Evolutionary conservation across 345 rosid genomes (phyloP).

Genomic region (Firmiana major): DNA sequence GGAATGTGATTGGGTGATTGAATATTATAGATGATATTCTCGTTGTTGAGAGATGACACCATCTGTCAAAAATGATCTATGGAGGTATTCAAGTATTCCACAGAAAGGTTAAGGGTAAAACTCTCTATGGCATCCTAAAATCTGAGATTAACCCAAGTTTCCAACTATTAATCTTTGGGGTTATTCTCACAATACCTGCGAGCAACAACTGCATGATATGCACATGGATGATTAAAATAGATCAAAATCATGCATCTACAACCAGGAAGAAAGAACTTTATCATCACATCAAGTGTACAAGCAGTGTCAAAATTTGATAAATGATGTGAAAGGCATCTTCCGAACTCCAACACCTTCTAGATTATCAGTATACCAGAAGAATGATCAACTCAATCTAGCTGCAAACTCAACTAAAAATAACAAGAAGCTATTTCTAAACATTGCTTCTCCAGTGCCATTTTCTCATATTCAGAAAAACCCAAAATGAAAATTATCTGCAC

Average conservation of each 20-base stretch:
- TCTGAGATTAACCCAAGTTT: too few species aligned
- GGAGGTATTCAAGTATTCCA: too few species aligned
- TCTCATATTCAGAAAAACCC: not conserved
- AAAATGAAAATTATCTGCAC: not conserved
- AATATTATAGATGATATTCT: too few species aligned
- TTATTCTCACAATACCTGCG: not conserved
- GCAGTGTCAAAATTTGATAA: not conserved
- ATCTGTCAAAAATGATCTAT: too few species aligned
- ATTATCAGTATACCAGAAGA: not conserved
- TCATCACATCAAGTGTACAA: not conserved
- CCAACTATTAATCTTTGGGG: constrained; percentile 1
- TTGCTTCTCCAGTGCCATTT: not conserved
- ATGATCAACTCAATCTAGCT: not conserved
- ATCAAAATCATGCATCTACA: not conserved
- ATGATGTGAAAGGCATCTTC: not conserved
- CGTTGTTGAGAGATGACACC: too few species aligned
- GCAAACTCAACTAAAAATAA: not conserved
- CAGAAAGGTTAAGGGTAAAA: too few species aligned
- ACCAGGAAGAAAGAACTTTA: not conserved
- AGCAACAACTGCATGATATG: not conserved
- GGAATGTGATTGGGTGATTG: too few species aligned
- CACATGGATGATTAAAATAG: not conserved
- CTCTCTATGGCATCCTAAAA: too few species aligned
- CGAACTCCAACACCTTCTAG: not conserved
- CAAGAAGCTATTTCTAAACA: not conserved